Evolutionary conservation across 2,329 filamentous ascomycete species (phyloP), one percentile per base, ranked within the genome.

Genomic region (Aspergillus pseudotamarii): DNA sequence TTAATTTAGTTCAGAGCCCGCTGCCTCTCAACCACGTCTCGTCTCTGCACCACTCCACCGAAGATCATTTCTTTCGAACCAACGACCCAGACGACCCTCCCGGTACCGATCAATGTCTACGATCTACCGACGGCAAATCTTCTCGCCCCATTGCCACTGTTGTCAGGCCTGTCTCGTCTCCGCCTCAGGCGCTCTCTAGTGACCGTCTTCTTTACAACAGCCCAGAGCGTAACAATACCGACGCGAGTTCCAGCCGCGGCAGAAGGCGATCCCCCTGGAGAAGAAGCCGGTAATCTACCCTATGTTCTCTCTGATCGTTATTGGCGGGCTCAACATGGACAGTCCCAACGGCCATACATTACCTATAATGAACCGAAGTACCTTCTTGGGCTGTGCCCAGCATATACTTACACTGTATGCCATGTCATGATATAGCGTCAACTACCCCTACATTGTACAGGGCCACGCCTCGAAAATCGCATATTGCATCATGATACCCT

Each of bases 1-100:
- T 79, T 23, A 67, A 71, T 14, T 69, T 80, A 45, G 73, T 76
- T 34, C 70, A 69, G 46, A 58, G 62, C 9, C 68, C 71, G 3
- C 21, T 45, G n/a, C 32, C 6, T 16, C 32, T 55, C 51, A 55
- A 55, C 32, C 32, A 38, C 4, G 8, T 38, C 12, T 26, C 51
- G 3, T 9, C 28, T 12, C 9, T 51, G 16, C 48, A 19, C 10
- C 48, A 21, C 28, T 34, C 19, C 19, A 12, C 19, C 9, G 28
- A 51, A 1, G 10, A 32, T 34, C 12, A 5, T 51, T 10, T 10
- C 16, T 12, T 32, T 14, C 28, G 14, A 6, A 10, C 19, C 1
- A 32, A 16, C 14, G 48, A 32, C 30, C 30, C 9, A 3, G 32
- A 23, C 2, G n/a, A 38, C 14, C 51, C n/a, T 6, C 9, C 12